Conservation (phyloP, 768 basidiomycete species). For the Tulasnella calospora region DNA sequence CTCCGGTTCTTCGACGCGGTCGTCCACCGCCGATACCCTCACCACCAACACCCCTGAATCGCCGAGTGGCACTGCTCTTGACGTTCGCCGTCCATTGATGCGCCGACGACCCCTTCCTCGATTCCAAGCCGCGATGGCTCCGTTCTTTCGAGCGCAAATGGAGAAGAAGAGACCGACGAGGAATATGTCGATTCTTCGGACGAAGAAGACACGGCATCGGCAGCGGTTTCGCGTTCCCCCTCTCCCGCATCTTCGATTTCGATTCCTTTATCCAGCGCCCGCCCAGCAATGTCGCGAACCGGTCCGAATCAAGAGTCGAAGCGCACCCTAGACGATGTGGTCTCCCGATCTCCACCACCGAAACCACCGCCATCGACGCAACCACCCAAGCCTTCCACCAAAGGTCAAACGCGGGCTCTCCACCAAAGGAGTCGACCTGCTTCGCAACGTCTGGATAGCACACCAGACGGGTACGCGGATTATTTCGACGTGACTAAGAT, state of each 20-base stretch:
- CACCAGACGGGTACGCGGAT: neutral
- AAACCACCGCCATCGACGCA: neutral
- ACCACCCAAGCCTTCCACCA: neutral
- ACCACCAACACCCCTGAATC: neutral
- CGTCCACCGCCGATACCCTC: neutral
- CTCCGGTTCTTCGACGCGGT: neutral
- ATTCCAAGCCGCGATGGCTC: neutral
- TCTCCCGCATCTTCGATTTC: neutral
- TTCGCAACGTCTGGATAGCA: neutral
- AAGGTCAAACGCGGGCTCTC: neutral
- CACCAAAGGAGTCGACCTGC: neutral
- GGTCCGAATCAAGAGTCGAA: neutral
- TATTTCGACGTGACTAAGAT: neutral
- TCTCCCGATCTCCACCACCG: neutral
- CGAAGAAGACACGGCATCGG: neutral
- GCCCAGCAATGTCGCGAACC: neutral
- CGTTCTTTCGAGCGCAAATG: neutral
- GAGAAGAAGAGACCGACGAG: neutral
- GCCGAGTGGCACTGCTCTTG: too few species aligned
- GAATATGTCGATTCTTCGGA: neutral
- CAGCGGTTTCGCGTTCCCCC: neutral
- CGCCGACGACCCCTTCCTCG: neutral
- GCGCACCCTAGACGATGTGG: neutral
- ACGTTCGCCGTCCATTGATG: neutral
- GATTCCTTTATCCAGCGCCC: neutral